Base-by-base conservation (phyloP, 2,329 filamentous ascomycete species). In the Karstenula rhodostoma region DNA sequence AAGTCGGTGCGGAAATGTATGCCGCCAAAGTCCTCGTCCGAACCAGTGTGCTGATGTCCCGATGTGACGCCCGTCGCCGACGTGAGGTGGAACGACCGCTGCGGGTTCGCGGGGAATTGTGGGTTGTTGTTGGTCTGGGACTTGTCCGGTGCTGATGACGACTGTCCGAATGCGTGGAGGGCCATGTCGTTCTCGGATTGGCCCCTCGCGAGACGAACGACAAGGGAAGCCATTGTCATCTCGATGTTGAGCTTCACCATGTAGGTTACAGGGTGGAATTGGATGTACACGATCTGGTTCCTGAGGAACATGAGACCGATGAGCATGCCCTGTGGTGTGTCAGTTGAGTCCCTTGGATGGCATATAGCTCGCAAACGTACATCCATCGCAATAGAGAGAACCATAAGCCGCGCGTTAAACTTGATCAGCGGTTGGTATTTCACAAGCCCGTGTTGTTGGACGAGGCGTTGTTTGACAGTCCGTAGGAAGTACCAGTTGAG, bases 401-500 rank as follows among this genome's bases (percentile, higher is more conserved):
- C 60, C 66, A 82, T 77, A 15, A 81, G 73, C 10, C 72, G 71
- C 1, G 76, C 74, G 59, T 82, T 81, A 64, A 82, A 81, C 23
- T 70, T 69, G 1, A 80, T 74, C 3, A 81, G 67, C 0, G 73
- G 73, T 49, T 73, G 58, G 56, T 82, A 82, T 62, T 82, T 82
- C 9, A 67, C 71, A 8, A 81, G 68, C 0, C 79, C 79, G 52
- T 75, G 69, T 58, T 77, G 71, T 8, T 70, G 60, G 1, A 82
- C 72, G 2, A 82, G 73, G 4, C 76, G 70, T 9, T 67, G 65
- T 58, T 77, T 76, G 23, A 82, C 79, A 4, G 73, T 79, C 15
- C 65, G 66, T 2, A 86, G 74, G 64, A 87, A 87, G 63, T 84
- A 85, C 69, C 76, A 81, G 59, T 86, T 87, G n/a, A 87, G 77